Evolutionary conservation across 495 filamentous ascomycete species (phyloP).

Genomic region (Aspergillus steynii): DNA sequence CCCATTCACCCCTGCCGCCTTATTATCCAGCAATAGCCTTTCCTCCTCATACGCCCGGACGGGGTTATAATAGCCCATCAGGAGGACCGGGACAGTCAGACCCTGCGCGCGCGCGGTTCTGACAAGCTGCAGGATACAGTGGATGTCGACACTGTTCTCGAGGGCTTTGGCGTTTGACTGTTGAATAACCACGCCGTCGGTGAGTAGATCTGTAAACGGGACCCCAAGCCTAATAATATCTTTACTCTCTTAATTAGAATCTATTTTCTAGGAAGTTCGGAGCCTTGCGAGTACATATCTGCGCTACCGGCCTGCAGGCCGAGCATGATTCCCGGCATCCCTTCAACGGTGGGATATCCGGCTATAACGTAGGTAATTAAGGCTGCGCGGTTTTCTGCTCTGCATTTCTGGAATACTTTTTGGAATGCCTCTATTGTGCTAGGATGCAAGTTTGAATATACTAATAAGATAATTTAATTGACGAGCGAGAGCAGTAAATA

Average conservation of each 20-base stretch:
- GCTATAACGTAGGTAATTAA: conserved; percentile 90
- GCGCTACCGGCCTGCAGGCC: conserved; percentile 85
- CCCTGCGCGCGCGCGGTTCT: conserved; percentile 67
- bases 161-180: conserved; percentile 77
- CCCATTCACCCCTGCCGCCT: conserved; percentile 56
- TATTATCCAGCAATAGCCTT: conserved; percentile 69
- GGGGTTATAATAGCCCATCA: conserved; percentile 95
- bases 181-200: conserved; percentile 83
- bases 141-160: conserved; percentile 73
- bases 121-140: conserved; percentile 68
- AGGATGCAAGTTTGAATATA: no score
- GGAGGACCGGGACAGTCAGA: conserved; percentile 69
- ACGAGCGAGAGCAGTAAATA: no score
- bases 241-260: neutral
- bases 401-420: conserved; percentile 73
- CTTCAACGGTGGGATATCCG: conserved; percentile 70
- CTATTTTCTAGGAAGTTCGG: neutral
- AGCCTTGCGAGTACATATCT: conserved; percentile 43
- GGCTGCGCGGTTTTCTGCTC: conserved; percentile 54
- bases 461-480: no score
- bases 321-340: conserved; percentile 73
- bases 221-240: conserved; percentile 51
- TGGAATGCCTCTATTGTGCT: conserved; percentile 65
- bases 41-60: conserved; percentile 82
- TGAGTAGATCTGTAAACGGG: conserved; percentile 89